Evolutionary conservation across 164 flowering plant species (phyloP).

Genomic region (Platanus orientalis): DNA sequence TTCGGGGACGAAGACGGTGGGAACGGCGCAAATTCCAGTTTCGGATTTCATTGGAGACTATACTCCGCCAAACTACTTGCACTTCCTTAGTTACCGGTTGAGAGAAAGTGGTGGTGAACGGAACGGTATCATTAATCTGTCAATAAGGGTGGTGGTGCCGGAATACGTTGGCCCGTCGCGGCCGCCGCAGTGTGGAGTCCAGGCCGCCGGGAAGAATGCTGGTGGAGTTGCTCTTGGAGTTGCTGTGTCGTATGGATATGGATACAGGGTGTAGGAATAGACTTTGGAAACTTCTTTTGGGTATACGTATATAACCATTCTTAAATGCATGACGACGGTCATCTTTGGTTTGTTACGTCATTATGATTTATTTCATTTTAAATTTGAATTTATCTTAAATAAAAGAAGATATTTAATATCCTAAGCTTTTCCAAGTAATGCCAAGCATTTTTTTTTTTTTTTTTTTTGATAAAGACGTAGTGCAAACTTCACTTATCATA

Average conservation of each 20-base stretch:
- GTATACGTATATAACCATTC: too few species aligned
- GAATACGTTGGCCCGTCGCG: background rate
- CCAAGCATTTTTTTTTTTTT: too few species aligned
- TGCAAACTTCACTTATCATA: too few species aligned
- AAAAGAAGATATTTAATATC: too few species aligned
- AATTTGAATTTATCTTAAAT: too few species aligned
- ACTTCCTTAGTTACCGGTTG: conserved; percentile 62
- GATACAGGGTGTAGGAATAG: background rate
- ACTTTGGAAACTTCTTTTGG: too few species aligned
- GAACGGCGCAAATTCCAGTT: conserved; percentile 39
- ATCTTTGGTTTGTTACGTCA: too few species aligned
- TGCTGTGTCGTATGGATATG: conserved; percentile 4
- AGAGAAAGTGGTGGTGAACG: conserved; percentile 30
- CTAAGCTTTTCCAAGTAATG: too few species aligned
- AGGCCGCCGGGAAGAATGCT: background rate
- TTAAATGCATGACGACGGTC: too few species aligned
- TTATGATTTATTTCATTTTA: too few species aligned
- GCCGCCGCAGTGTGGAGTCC: background rate
- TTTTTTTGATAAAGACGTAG: too few species aligned
- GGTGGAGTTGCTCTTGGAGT: conserved; percentile 9
- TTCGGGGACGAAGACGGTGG: conserved; percentile 24
- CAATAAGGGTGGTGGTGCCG: conserved; percentile 29
- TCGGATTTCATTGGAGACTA: conserved; percentile 45
- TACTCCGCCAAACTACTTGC: conserved; percentile 37
- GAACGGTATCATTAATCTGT: too few species aligned